Evolutionary conservation across 768 basidiomycete genomes (phyloP), one percentile per base, ranked within the genome.

Genomic region (Boletus fagicola): DNA sequence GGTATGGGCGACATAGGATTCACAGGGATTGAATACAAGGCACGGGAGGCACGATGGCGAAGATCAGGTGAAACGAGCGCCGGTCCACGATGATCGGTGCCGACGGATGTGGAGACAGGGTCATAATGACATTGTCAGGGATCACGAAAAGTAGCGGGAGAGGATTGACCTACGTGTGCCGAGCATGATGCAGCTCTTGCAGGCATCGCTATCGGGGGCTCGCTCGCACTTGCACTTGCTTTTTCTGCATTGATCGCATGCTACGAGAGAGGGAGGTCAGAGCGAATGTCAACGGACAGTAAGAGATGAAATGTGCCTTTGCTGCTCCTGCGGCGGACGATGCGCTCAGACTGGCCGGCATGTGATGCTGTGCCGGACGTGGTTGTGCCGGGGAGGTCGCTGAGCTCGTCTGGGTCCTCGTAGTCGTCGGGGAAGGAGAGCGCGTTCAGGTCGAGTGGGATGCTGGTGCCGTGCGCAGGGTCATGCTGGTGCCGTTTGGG

Each of bases 181-280:
- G 18, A 90, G 78, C 78, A 88, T 79, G 40, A 85, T 74, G 69
- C 91, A 94, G 64, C 83, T 89, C 67, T 86, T 86, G 75, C 91
- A 94, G 20, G 86, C 83, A 57, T 86, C 82, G 39, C 75, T 79
- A 36, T 80, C 77, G 13, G 74, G 72, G 11, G 81, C 59, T 36
- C 88, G 84, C 72, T 92, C 92, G 72, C 92, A 93, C 74, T 92
- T 92, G 78, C 92, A 93, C 68, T 92, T 92, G 66, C 85, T 88
- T 72, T 93, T 93, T 54, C 91, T 83, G 71, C 92, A 93, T 66
- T 92, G 90, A 73, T 93, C 91, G 74, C 91, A 94, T 24, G 92
- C 90, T 88, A 30, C 13, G 42, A 38, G 46, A 16, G 45, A 38
- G 46, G 18, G 31, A 38, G n/a, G 43, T 60, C 24, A 55, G 59